phyloP scores from a whole-genome alignment of 2,329 filamentous ascomycete species.

The Alternaria brassicicola region DNA sequence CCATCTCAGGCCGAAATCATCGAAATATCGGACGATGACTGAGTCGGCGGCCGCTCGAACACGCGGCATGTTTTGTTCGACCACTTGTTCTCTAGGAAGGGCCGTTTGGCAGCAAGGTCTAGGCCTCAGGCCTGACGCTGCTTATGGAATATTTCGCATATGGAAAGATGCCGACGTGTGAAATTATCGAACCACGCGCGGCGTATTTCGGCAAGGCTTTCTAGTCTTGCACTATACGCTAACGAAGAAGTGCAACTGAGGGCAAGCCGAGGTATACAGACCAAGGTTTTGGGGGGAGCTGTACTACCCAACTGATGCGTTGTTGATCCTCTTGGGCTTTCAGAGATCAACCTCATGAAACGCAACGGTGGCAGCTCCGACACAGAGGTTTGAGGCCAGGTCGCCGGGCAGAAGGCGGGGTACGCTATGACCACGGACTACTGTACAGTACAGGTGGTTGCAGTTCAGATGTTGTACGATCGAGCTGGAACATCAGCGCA shows the following conservation, averaged over 20 bases:
- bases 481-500: neutral
- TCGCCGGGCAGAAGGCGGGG: conserved; percentile 3
- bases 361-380: neutral
- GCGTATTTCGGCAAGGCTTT: conserved; percentile 11
- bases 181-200: conserved; percentile 5
- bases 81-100: neutral
- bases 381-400: neutral
- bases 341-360: neutral
- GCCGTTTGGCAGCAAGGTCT: neutral
- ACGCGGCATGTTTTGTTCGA: neutral
- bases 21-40: conserved; percentile 37
- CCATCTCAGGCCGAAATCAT: conserved; percentile 39
- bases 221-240: neutral
- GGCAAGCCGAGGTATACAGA: neutral
- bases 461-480: neutral
- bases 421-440: conserved; percentile 1
- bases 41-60: neutral
- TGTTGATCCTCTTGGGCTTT: neutral
- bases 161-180: conserved; percentile 4
- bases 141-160: neutral
- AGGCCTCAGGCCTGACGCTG: conserved; percentile 2
- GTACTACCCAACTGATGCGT: neutral
- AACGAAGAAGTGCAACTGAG: neutral
- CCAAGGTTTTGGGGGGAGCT: neutral
- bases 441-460: neutral